phyloP scores from a whole-genome alignment of 2,329 filamentous ascomycete species.

The Nannizzia gypsea region DNA sequence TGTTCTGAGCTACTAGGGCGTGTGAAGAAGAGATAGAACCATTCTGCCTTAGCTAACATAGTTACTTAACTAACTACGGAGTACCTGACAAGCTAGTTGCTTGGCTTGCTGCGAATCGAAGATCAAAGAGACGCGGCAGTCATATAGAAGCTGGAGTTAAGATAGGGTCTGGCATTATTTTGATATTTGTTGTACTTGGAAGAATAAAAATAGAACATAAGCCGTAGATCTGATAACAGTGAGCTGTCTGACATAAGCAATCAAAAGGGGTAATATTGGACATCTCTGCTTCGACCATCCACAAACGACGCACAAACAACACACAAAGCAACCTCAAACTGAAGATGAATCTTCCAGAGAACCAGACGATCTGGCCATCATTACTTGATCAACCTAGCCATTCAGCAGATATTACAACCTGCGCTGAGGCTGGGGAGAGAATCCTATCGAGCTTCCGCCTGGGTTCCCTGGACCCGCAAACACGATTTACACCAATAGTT shows the following conservation, averaged over 20 bases:
- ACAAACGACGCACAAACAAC: not conserved
- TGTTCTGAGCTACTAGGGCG: too few relatives aligned
- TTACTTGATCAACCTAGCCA: not conserved
- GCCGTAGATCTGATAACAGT: not conserved
- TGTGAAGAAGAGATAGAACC: too few relatives aligned
- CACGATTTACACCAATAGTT: not conserved
- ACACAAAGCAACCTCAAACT: not conserved
- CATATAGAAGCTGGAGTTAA: too few relatives aligned
- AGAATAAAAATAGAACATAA: not conserved
- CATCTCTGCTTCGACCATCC: not conserved
- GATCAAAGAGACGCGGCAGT: too few relatives aligned
- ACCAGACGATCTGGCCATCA: not conserved
- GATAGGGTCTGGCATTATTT: too few relatives aligned
- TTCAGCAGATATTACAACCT: not conserved
- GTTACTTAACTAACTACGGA: too few relatives aligned
- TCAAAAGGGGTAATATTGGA: not conserved
- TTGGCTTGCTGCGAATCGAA: too few relatives aligned
- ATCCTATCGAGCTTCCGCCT: not conserved
- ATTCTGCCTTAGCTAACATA: too few relatives aligned
- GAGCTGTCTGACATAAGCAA: not conserved
- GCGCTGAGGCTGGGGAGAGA: not conserved
- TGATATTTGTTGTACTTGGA: not conserved
- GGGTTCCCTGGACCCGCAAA: not conserved
- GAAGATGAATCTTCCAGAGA: not conserved
- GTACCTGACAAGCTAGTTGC: too few relatives aligned